phyloP scores from a whole-genome alignment of 768 basidiomycete genomes.

The Russula brevipes region DNA sequence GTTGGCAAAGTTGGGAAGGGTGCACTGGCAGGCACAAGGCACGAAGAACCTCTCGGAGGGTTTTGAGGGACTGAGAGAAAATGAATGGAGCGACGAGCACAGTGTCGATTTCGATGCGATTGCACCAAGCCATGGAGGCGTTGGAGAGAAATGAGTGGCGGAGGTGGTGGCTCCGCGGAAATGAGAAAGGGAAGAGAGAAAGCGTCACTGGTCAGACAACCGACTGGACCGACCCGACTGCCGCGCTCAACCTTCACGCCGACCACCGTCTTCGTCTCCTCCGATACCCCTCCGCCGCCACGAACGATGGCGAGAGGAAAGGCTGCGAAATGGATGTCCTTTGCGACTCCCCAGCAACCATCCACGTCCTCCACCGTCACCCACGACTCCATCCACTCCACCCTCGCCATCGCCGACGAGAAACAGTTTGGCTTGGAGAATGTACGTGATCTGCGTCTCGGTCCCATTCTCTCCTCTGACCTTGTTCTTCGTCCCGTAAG shows the following conservation, averaged over 20 bases:
- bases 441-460: slow-evolving; percentile 45
- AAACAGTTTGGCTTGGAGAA: slow-evolving; percentile 98
- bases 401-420: slow-evolving; percentile 55
- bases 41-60: background rate
- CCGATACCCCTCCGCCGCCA: background rate
- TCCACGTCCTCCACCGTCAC: slow-evolving; percentile 3
- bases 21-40: background rate
- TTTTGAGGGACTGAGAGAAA: no score
- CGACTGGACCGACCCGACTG: no score
- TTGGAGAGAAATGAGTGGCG: background rate
- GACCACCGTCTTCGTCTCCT: background rate
- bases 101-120: no score
- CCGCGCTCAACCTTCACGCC: background rate
- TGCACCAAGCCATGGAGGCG: no score
- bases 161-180: slow-evolving; percentile 8
- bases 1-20: background rate
- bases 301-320: slow-evolving; percentile 23
- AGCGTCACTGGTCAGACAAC: no score
- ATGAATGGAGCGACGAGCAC: no score
- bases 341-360: slow-evolving; percentile 18
- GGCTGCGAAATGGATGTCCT: slow-evolving; percentile 25
- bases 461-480: slow-evolving; percentile 9
- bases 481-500: slow-evolving; percentile 36
- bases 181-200: background rate
- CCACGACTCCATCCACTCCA: slow-evolving; percentile 16